phyloP scores from a whole-genome alignment of 306 rosid species.

The Rosa chinensis region DNA sequence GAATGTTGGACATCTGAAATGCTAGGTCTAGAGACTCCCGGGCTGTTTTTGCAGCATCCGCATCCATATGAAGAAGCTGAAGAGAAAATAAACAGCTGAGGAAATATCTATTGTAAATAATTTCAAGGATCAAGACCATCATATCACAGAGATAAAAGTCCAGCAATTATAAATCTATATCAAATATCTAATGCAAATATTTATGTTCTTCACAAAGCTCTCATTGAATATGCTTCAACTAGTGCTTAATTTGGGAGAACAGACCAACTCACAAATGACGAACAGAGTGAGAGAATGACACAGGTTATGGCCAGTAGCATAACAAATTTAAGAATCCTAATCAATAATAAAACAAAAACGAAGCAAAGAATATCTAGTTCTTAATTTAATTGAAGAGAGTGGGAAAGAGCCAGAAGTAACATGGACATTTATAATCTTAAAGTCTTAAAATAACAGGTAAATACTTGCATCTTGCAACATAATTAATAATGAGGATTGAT shows the following conservation, averaged over 20 bases:
- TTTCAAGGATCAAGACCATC: neutral
- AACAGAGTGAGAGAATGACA: neutral
- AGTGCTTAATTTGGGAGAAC: neutral
- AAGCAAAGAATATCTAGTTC: neutral
- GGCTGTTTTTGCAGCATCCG: slow-evolving; percentile 58
- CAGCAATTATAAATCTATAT: neutral
- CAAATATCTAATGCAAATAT: neutral
- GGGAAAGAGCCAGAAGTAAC: neutral
- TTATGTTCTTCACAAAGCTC: neutral
- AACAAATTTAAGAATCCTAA: too few relatives aligned
- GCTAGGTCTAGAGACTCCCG: slow-evolving; percentile 77
- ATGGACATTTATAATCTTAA: neutral
- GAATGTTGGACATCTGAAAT: slow-evolving; percentile 69
- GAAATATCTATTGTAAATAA: neutral
- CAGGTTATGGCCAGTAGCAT: neutral
- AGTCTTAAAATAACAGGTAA: neutral
- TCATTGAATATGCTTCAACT: neutral
- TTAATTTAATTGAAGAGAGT: neutral
- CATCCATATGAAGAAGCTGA: slow-evolving; percentile 46
- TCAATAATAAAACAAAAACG: neutral
- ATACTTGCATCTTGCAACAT: too few relatives aligned
- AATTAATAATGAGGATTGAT: too few relatives aligned
- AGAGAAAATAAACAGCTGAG: neutral
- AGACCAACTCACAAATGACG: neutral
- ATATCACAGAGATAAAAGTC: neutral